Percentiles rank a stretch among this genome's conserved stretches.
phyloP scores from a whole-genome alignment of 2,329 filamentous ascomycete species.

The Zarea fungicola region DNA sequence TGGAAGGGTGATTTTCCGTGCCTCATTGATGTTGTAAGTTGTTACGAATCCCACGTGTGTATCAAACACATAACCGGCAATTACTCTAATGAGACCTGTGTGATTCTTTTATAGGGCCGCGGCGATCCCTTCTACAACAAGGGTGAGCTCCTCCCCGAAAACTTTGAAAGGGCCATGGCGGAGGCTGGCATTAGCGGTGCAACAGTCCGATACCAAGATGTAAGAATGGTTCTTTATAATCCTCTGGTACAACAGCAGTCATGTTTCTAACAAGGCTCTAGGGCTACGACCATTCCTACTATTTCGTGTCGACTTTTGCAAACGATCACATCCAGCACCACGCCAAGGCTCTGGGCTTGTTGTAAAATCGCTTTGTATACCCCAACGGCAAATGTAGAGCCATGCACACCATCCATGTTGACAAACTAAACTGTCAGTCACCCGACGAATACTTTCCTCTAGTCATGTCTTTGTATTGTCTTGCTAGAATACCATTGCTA shows the following conservation, averaged over 20 bases:
- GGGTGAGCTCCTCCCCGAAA: constrained; percentile 87
- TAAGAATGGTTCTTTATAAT: constrained; percentile 29
- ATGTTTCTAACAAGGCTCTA: constrained; percentile 26
- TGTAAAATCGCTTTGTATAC: too few relatives aligned
- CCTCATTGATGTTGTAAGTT: constrained; percentile 78
- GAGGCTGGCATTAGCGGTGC: constrained; percentile 68
- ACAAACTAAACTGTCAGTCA: not conserved
- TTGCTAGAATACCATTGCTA: too few relatives aligned
- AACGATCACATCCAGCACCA: constrained; percentile 89
- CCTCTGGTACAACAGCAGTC: not conserved
- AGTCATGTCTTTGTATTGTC: too few relatives aligned
- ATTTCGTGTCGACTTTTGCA: constrained; percentile 86
- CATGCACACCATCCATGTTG: not conserved
- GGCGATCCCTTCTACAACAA: constrained; percentile 97
- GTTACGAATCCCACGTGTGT: too few relatives aligned
- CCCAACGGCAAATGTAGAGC: too few relatives aligned
- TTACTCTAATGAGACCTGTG: too few relatives aligned
- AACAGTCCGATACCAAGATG: constrained; percentile 75
- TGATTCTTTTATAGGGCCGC: constrained; percentile 56
- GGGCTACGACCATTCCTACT: constrained; percentile 97
- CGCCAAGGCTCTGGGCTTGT: constrained; percentile 65
- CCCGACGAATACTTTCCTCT: too few relatives aligned
- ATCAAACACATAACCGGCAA: too few relatives aligned
- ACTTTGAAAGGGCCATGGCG: constrained; percentile 75
- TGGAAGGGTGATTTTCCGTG: constrained; percentile 69